These are phyloP conservation scores for Apiospora rasikravindrae DNA, from an alignment of 2,329 filamentous ascomycete species.

Conservation along the genomic window DNA sequence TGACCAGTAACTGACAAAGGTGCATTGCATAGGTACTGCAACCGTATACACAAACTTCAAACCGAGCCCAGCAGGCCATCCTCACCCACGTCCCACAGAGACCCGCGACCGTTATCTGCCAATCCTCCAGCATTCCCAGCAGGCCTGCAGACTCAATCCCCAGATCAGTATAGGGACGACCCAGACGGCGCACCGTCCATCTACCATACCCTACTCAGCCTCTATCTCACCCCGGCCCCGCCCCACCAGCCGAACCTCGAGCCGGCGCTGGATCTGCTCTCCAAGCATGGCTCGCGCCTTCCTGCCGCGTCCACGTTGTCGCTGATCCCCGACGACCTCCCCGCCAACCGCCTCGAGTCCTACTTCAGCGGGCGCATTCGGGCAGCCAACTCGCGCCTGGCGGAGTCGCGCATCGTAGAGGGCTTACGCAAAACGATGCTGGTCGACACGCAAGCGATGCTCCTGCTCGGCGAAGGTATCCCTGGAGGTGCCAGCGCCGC, in stretches of 20 bases:
- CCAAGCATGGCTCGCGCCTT: conserved; percentile 87
- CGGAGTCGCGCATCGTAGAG: conserved; percentile 78
- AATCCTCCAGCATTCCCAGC: background rate
- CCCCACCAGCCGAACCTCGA: conserved; percentile 74
- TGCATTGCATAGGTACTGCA: conserved; percentile 73
- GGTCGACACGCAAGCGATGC: conserved; percentile 73
- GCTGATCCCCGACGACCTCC: conserved; percentile 81
- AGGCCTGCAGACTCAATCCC: conserved; percentile 24
- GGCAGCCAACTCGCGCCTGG: conserved; percentile 80
- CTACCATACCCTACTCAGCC: conserved; percentile 86
- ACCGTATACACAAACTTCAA: conserved; percentile 74
- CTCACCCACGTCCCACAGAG: conserved; percentile 39
- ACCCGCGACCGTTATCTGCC: conserved; percentile 39
- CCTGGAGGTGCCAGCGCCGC: conserved; percentile 41
- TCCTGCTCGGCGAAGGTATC: conserved; percentile 71
- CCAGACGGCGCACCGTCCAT: conserved; percentile 72
- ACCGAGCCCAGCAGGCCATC: conserved; percentile 44
- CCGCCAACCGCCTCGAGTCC: conserved; percentile 78
- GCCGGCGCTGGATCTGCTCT: conserved; percentile 86
- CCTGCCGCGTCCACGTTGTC: conserved; percentile 86
- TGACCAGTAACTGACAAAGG: background rate
- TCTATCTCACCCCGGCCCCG: conserved; percentile 83
- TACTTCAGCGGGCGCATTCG: conserved; percentile 94
- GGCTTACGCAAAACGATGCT: conserved; percentile 79
- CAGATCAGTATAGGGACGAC: conserved; percentile 46